These are phyloP conservation scores for Arthroderma uncinatum DNA, from an alignment of 2,329 filamentous ascomycete genomes.

Conservation along the genomic window DNA sequence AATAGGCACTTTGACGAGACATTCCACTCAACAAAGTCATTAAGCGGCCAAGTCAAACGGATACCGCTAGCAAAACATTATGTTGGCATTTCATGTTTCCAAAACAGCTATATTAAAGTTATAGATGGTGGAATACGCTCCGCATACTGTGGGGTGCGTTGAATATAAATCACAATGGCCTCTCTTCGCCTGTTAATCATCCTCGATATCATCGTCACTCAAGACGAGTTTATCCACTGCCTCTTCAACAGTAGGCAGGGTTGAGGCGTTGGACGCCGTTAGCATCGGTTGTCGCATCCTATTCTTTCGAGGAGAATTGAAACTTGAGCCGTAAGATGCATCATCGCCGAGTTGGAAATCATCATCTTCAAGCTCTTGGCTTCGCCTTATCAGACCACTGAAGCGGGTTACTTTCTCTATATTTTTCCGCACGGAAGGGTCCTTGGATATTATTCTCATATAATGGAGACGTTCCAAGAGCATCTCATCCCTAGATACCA, in stretches of 20 bases:
- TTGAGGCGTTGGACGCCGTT: background rate
- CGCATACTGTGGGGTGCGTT: background rate
- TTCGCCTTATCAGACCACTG: conserved; percentile 43
- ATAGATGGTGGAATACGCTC: background rate
- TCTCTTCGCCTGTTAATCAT: conserved; percentile 25
- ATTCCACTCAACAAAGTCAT: too few species aligned
- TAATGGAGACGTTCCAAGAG: conserved; percentile 81
- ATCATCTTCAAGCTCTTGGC: conserved; percentile 36
- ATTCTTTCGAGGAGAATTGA: conserved; percentile 8
- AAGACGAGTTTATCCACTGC: conserved; percentile 57
- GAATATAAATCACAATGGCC: background rate
- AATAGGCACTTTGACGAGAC: too few species aligned
- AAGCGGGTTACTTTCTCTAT: conserved; percentile 61
- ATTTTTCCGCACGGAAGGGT: conserved; percentile 38
- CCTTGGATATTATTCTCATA: conserved; percentile 52
- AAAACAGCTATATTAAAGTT: background rate
- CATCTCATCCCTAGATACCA: conserved; percentile 29
- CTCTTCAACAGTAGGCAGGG: conserved; percentile 28
- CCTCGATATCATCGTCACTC: conserved; percentile 78
- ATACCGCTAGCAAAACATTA: background rate
- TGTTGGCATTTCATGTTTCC: background rate
- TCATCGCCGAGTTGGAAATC: conserved; percentile 8
- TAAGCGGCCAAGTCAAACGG: background rate
- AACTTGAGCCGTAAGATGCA: background rate
- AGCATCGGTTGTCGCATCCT: background rate